Base-by-base conservation (phyloP, 1,284 basidiomycete species). In the Cutaneotrichosporon cavernicola region DNA sequence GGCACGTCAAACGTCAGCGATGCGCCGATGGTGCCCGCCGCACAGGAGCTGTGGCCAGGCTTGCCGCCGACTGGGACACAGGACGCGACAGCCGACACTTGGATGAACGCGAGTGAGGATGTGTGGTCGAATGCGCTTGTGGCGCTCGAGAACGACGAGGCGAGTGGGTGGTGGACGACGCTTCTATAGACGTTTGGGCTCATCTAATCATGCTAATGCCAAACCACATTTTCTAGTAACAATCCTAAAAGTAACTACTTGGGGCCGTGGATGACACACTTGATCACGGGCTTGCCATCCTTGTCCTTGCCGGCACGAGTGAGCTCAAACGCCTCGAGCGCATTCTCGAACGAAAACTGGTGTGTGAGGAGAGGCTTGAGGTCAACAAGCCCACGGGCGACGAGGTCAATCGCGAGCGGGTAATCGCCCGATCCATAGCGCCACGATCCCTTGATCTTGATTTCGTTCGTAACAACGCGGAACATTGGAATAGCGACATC, bases 241-340 rank as follows among this genome's bases (percentile, higher is more conserved):
- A 10, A 10, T 22, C n/a, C 49, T 22, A 50, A 50, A 21, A 21
- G 16, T 3, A n/a, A 21, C 53, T 62, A 78, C 66, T 78, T 72
- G 7, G 79, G 79, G 30, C 77, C 79, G 57, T 73, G 70, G 65
- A 80, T 80, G 21, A 80, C 77, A 66, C 76, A 77, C 71, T 80
- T 80, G 73, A 80, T 80, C 2, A 78, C 77, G 36, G 68, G 76
- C 71, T 83, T 83, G 36, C 85, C 85, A 65, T 86, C 83, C 58
- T 79, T 85, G 64, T 92, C 90, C 82, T 90, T 91, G 38, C 94
- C 93, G 31, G 73, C 76, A 62, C 83, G 81, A 34, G 83, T 85
- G 21, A 83, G 80, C 63, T 84, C 82, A 72, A 86, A 87, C 1
- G 86, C 86, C 69, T 82, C 80, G 57, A 83, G 70, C 2, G 86